Evolutionary conservation across 2,329 filamentous ascomycete genomes (phyloP), one percentile per base, ranked within the genome.

Genomic region (Pyrenophora seminiperda): DNA sequence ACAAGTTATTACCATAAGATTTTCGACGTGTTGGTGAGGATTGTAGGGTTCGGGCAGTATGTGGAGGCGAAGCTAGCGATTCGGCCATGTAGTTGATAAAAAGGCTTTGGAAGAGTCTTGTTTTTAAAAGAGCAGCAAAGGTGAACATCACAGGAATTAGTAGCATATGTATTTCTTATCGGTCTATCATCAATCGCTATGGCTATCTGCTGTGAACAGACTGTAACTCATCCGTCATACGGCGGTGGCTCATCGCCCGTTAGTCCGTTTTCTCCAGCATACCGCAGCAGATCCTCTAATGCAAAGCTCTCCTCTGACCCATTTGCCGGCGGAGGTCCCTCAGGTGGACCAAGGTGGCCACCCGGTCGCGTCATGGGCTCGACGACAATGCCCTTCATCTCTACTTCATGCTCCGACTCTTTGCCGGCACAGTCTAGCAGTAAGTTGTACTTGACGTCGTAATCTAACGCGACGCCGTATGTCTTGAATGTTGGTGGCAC

Each of bases 401-500:
- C 34, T 27, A 56, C 41, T 15, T 60, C 56, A 31, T 62, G 50
- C 39, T 63, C 58, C 15, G 53, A 61, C 46, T 58, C 51, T 36
- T 56, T 61, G 6, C 58, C 60, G 4, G 40, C 60, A 19, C 61
- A 61, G 10, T 56, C 58, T 4, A 66, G 36, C 27, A 61, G 40
- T 7, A 64, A 15, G n/a, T 56, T 51, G 10, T 60, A 59, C 18
- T 41, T 50, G 29, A 66, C 41, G 29, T 56, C 53, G 30, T 66
- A 64, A 4, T 29, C 33, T 13, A 58, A 30, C 5, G 56, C 53
- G 1, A 64, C 24, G 3, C 56, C 53, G 17, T 64, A 64, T 7
- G 61, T 62, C 15, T 43, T 54, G 24, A 66, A 66, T 1, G 53
- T 54, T 3, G 63, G 60, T 3, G 54, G 54, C 5, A 63, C 50